A percentile compares a stretch with the other conserved stretches of the same genome.
Conservation (phyloP, 1,284 basidiomycete genomes). For the Irpex rosettiformis region DNA sequence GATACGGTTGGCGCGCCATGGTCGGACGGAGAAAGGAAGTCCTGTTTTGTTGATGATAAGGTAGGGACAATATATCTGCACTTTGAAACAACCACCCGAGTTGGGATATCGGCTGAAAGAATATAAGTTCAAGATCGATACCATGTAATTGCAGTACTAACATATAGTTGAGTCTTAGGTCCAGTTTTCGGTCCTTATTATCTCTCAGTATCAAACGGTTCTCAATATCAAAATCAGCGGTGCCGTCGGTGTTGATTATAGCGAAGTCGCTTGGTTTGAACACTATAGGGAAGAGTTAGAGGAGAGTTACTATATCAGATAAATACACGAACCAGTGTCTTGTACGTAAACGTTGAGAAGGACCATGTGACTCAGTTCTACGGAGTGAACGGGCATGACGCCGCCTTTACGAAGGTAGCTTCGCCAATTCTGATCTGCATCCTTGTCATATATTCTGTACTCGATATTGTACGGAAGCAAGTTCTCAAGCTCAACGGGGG, state of each 20-base stretch:
- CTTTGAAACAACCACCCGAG: constrained; percentile 97
- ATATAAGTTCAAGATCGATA: constrained; percentile 7
- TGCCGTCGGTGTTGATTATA: constrained; percentile 94
- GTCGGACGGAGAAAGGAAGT: constrained; percentile 77
- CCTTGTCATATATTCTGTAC: constrained; percentile 96
- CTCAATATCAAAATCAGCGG: constrained; percentile 89
- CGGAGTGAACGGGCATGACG: constrained; percentile 95
- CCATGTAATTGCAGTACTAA: constrained; percentile 34
- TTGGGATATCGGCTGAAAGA: constrained; percentile 72
- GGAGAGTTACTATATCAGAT: background rate
- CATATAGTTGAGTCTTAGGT: constrained; percentile 88
- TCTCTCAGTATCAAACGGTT: constrained; percentile 75
- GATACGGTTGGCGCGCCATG: constrained; percentile 67
- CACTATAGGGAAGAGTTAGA: constrained; percentile 38
- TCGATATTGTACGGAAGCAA: constrained; percentile 93
- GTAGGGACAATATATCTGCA: constrained; percentile 94
- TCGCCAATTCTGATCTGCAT: constrained; percentile 88
- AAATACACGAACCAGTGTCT: constrained; percentile 66
- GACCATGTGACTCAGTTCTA: constrained; percentile 91
- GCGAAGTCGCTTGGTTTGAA: constrained; percentile 98
- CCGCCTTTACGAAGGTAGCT: constrained; percentile 94
- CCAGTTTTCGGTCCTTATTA: constrained; percentile 72
- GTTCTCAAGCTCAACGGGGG: constrained; percentile 96
- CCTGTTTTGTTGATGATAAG: constrained; percentile 94
- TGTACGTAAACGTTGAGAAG: constrained; percentile 90